Conservation (phyloP, 1,284 basidiomycete species). For the Naganishia sp. region DNA sequence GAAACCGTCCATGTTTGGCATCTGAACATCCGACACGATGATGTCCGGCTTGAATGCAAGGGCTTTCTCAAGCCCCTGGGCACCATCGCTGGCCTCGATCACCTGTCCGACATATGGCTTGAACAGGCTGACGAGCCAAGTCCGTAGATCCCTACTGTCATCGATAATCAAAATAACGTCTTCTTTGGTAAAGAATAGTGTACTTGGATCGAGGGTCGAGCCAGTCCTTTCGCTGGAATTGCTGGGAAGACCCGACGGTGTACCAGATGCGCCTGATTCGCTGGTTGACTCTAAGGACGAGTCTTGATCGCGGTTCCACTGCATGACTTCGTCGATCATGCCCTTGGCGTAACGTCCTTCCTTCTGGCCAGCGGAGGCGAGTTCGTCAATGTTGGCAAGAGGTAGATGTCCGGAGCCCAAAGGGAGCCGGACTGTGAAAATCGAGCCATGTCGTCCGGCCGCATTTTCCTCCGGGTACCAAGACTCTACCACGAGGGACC, state of each 20-base stretch:
- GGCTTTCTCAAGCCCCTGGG: constrained; percentile 50
- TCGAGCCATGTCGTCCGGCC: constrained; percentile 43
- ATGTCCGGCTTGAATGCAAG: constrained; percentile 38
- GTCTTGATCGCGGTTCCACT: constrained; percentile 43
- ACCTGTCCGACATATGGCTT: constrained; percentile 51
- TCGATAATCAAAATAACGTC: constrained; percentile 53
- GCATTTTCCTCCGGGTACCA: constrained; percentile 43
- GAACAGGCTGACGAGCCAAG: constrained; percentile 50
- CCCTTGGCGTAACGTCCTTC: constrained; percentile 42
- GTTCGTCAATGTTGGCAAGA: constrained; percentile 1
- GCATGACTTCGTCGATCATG: constrained; percentile 49
- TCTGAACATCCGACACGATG: constrained; percentile 42
- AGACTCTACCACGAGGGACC: constrained; percentile 52
- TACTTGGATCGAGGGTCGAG: constrained; percentile 25
- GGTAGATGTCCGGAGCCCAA: constrained; percentile 15
- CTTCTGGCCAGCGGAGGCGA: not conserved
- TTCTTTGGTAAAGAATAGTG: constrained; percentile 44
- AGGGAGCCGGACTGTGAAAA: constrained; percentile 47
- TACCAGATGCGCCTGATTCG: constrained; percentile 32
- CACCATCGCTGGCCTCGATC: constrained; percentile 53
- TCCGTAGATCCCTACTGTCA: constrained; percentile 47
- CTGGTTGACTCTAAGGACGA: constrained; percentile 35
- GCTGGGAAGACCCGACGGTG: not conserved
- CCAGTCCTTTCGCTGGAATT: constrained; percentile 20
- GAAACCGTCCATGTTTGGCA: constrained; percentile 43